Percentiles rank a stretch among this genome's conserved stretches.
Conservation (phyloP, 2,329 filamentous ascomycete genomes). For the Knufia petricola region DNA sequence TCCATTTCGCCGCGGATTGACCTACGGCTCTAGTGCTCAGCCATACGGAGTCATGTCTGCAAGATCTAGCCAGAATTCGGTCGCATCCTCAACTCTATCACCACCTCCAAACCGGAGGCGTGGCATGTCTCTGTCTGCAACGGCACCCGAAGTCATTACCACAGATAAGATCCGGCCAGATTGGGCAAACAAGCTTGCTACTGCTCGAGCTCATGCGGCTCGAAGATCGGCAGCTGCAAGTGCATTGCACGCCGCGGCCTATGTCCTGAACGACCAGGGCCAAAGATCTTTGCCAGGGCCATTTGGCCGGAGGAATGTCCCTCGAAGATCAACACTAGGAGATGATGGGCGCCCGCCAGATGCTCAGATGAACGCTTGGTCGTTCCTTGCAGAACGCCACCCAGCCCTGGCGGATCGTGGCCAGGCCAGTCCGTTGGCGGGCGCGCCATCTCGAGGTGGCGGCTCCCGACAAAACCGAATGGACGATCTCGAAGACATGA, state of each 20-base stretch:
- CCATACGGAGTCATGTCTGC: slow-evolving; percentile 52
- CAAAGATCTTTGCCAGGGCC: slow-evolving; percentile 39
- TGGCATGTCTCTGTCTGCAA: slow-evolving; percentile 67
- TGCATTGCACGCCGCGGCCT: slow-evolving; percentile 87
- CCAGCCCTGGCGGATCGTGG: slow-evolving; percentile 25
- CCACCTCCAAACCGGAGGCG: slow-evolving; percentile 42
- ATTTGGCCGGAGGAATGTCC: slow-evolving; percentile 48
- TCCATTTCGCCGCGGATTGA: slow-evolving; percentile 73
- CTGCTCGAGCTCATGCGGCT: slow-evolving; percentile 74
- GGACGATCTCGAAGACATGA: slow-evolving; percentile 90
- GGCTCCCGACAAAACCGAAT: slow-evolving; percentile 55
- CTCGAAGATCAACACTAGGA: slow-evolving; percentile 32
- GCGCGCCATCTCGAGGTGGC: slow-evolving; percentile 35
- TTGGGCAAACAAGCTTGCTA: slow-evolving; percentile 81
- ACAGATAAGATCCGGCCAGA: slow-evolving; percentile 89
- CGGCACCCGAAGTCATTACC: slow-evolving; percentile 75
- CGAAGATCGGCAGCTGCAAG: slow-evolving; percentile 86
- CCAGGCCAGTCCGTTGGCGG: slow-evolving; percentile 22
- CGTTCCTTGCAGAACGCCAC: slow-evolving; percentile 39
- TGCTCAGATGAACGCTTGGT: slow-evolving; percentile 35
- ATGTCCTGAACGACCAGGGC: slow-evolving; percentile 52
- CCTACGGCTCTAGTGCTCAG: slow-evolving; percentile 50
- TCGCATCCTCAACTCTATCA: slow-evolving; percentile 48
- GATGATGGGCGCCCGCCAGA: slow-evolving; percentile 26
- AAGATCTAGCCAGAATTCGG: slow-evolving; percentile 77